Evolutionary conservation across 345 rosid genomes (phyloP).

Genomic region (Eucalyptus marginata): DNA sequence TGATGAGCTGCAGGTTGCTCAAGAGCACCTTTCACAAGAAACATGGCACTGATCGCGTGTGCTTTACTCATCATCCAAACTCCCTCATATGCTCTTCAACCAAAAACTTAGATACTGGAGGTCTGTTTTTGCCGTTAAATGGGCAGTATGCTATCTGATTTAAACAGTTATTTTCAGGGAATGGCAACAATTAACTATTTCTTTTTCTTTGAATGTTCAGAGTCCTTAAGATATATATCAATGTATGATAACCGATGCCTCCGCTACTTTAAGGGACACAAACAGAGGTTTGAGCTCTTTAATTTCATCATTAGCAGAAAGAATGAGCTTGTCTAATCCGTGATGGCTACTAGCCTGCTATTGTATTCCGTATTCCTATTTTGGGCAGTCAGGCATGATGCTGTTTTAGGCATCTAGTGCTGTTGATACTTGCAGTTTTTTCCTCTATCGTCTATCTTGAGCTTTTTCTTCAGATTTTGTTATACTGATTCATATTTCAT

Average conservation of each 20-base stretch:
- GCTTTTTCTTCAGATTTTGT: neutral
- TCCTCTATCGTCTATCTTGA: neutral
- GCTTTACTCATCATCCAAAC: conserved; percentile 95
- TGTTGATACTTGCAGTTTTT: neutral
- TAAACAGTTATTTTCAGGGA: neutral
- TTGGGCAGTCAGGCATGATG: neutral
- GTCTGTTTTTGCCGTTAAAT: conserved; percentile 4
- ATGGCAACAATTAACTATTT: neutral
- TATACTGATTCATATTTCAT: neutral
- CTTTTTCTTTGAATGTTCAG: conserved; percentile 26
- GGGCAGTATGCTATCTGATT: neutral
- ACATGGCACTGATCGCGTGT: conserved; percentile 87
- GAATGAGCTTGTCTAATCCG: neutral
- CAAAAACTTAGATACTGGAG: conserved; percentile 73
- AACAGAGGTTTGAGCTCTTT: conserved; percentile 45
- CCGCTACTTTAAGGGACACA: conserved; percentile 97
- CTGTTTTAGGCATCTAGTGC: neutral
- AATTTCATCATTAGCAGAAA: neutral
- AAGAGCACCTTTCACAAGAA: conserved; percentile 94
- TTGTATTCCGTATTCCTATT: neutral
- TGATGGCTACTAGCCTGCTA: neutral
- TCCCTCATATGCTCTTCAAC: conserved; percentile 88
- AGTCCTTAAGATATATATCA: conserved; percentile 79
- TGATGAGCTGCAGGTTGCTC: conserved; percentile 47
- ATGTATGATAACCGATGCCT: conserved; percentile 96